Base-by-base conservation (phyloP, 169 alveolate genomes). In the Plasmodium coatneyi region DNA sequence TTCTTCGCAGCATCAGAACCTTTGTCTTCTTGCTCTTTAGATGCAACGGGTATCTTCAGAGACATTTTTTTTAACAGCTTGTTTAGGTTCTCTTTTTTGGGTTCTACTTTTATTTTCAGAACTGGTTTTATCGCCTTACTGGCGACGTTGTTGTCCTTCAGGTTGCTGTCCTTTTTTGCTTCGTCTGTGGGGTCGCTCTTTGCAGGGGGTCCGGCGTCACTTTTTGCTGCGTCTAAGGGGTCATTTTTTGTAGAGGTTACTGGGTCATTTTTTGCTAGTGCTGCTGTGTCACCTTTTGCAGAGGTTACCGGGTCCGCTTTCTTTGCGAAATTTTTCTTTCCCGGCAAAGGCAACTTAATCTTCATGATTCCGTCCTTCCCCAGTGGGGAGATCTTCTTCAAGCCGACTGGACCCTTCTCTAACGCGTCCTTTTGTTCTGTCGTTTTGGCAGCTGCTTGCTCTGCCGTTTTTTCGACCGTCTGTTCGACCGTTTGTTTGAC, bases 81-180 rank as follows among this genome's bases (percentile, higher is more conserved):
- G 19, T 74, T 84, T 74, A 84, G 32, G 54, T 36, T 84, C n/a
- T 84, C 93, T n/a, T 84, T 84, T 49, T 84, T 74, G 19, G 86
- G 86, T n/a, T 76, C 93, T 7, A 84, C 70, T 49, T 84, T 84
- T 41, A 84, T 84, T 36, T 84, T 84, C 19, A 54, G 52, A 16
- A 34, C 0, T 16, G 93, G 80, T 16, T 71, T 83, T 10, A 83
- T 3, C 16, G 76, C 1, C 52, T 70, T 83, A n/a, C 28, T 84
- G 41, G 28, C 9, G 2, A 76, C 1, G 25, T 14, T 7, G 9
- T 14, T 43, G 46, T 82, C 78, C 25, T 82, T 82, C 52, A 30
- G 28, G 4, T 52, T 39, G 41, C 6, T 39, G 5, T 39, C 83
- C 10, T 76, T 34, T 4, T 16, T 60, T 60, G 32, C 32, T 12